Percentiles rank a stretch among this genome's conserved stretches.
Conservation (phyloP, 2,329 filamentous ascomycete species). For the Stachybotrys elegans region DNA sequence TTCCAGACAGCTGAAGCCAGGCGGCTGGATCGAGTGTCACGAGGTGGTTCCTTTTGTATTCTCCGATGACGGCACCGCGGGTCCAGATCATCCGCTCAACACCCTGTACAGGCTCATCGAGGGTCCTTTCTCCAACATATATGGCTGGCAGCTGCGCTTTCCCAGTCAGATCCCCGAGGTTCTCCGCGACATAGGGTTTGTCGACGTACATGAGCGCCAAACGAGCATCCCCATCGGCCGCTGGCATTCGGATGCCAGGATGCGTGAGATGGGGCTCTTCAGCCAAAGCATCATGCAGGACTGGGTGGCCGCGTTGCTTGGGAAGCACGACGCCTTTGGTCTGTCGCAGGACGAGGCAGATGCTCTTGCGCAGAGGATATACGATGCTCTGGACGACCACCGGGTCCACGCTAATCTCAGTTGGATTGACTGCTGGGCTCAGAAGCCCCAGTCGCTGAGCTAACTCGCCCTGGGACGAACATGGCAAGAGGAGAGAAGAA, state of each 20-base stretch:
- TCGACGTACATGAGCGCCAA: slow-evolving; percentile 23
- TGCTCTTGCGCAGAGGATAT: slow-evolving; percentile 22
- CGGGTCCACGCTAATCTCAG: slow-evolving; percentile 26
- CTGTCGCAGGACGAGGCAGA: slow-evolving; percentile 27
- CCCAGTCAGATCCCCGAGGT: slow-evolving; percentile 19
- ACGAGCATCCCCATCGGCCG: slow-evolving; percentile 29
- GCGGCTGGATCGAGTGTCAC: slow-evolving; percentile 36
- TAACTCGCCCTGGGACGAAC: neutral
- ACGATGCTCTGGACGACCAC: slow-evolving; percentile 25
- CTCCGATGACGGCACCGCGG: slow-evolving; percentile 24
- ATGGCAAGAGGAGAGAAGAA: too few relatives aligned
- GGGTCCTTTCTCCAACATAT: slow-evolving; percentile 23
- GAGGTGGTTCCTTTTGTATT: slow-evolving; percentile 26
- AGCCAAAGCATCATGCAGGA: slow-evolving; percentile 28
- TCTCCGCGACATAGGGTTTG: slow-evolving; percentile 27
- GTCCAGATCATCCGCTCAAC: slow-evolving; percentile 24
- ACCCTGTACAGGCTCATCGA: slow-evolving; percentile 26
- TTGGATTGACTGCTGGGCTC: slow-evolving; percentile 33
- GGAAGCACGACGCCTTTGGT: slow-evolving; percentile 25
- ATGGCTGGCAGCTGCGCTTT: slow-evolving; percentile 29
- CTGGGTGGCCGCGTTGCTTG: slow-evolving; percentile 27
- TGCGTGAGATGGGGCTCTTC: slow-evolving; percentile 33
- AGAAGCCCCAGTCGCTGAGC: slow-evolving; percentile 25
- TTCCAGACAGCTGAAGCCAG: slow-evolving; percentile 27
- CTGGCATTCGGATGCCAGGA: slow-evolving; percentile 28